Evolutionary conservation across 805 yeast genomes (phyloP).

Genomic region (Blastobotrys muscicola): DNA sequence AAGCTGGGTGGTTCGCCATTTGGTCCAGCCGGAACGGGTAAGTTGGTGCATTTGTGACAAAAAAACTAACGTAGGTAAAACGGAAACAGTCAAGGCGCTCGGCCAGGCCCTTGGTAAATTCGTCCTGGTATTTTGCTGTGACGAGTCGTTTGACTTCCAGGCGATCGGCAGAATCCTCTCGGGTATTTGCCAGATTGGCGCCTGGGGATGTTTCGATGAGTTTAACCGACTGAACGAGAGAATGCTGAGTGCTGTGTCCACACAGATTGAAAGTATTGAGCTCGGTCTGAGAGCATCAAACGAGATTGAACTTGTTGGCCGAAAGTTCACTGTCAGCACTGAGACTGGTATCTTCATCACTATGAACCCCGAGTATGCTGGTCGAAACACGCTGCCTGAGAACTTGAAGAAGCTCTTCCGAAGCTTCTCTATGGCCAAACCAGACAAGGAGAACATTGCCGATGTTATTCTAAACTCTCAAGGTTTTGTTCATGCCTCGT

Average conservation of each 20-base stretch:
- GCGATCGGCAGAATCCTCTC: slow-evolving; percentile 67
- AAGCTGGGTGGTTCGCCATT: slow-evolving; percentile 80
- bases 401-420: slow-evolving; percentile 73
- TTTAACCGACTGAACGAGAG: slow-evolving; percentile 69
- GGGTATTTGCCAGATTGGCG: slow-evolving; percentile 76
- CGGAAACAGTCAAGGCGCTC: slow-evolving; percentile 79
- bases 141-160: slow-evolving; percentile 74
- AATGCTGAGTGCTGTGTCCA: slow-evolving; percentile 75
- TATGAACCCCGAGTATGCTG: slow-evolving; percentile 83
- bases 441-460: slow-evolving; percentile 61
- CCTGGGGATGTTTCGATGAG: slow-evolving; percentile 96
- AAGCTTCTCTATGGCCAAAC: slow-evolving; percentile 59
- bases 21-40: slow-evolving; percentile 97
- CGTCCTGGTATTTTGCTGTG: slow-evolving; percentile 87
- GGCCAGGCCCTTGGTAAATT: slow-evolving; percentile 71
- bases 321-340: slow-evolving; percentile 12
- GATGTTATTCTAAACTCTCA: slow-evolving; percentile 64
- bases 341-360: slow-evolving; percentile 69
- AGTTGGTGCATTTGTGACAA: not conserved
- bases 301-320: slow-evolving; percentile 15
- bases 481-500: slow-evolving; percentile 47
- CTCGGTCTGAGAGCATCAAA: slow-evolving; percentile 31
- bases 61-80: slow-evolving; percentile 35
- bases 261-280: slow-evolving; percentile 68
- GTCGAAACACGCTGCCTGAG: slow-evolving; percentile 76